Conservation (phyloP, 2,329 filamentous ascomycete species). For the Cladophialophora carrionii region DNA sequence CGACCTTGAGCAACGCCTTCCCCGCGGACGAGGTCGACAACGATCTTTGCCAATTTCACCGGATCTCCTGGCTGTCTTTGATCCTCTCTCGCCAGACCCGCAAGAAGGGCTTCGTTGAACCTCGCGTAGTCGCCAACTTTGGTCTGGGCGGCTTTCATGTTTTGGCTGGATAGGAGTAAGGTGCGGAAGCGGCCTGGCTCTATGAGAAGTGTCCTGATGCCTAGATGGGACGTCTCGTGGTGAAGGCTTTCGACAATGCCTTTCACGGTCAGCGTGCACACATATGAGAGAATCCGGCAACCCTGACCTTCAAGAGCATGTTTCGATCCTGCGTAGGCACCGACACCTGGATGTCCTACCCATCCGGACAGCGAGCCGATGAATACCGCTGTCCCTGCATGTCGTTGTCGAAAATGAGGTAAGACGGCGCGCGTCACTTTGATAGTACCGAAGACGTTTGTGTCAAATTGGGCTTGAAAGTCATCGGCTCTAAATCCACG, state of each 20-base stretch:
- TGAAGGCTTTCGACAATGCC: constrained; percentile 34
- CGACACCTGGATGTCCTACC: constrained; percentile 37
- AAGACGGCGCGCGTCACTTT: constrained; percentile 44
- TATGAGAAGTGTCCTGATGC: constrained; percentile 43
- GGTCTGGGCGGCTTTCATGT: constrained; percentile 10
- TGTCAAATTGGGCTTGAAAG: constrained; percentile 42
- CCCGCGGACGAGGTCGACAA: constrained; percentile 60
- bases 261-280: constrained; percentile 30
- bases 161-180: constrained; percentile 20
- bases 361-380: constrained; percentile 44
- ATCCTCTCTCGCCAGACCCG: constrained; percentile 42
- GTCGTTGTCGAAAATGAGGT: constrained; percentile 43
- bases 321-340: constrained; percentile 46
- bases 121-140: constrained; percentile 19
- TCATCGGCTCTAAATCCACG: constrained; percentile 36
- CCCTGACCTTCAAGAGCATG: constrained; percentile 48
- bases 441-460: constrained; percentile 47
- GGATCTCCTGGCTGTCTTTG: constrained; percentile 59
- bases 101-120: constrained; percentile 5
- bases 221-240: constrained; percentile 42
- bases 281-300: neutral
- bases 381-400: constrained; percentile 44
- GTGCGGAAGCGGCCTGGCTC: constrained; percentile 42
- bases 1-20: constrained; percentile 55
- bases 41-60: constrained; percentile 55